phyloP scores from a whole-genome alignment of 2,329 filamentous ascomycete genomes.

The Pseudocercospora macadamiae region DNA sequence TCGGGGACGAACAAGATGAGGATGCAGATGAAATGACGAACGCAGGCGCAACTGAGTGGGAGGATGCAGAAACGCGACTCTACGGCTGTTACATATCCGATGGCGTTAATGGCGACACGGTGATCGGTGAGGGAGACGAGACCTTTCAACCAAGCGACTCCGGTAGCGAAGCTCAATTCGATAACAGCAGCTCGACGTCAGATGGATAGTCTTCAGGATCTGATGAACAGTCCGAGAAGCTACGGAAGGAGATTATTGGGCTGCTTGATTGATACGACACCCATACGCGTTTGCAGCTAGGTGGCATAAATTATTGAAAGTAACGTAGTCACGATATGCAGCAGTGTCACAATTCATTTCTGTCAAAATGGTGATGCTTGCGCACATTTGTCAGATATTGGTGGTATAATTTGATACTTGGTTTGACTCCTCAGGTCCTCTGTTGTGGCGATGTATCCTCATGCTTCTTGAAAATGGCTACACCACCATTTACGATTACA shows the following conservation, averaged over 20 bases:
- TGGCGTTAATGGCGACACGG: not conserved
- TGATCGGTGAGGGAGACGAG: not conserved
- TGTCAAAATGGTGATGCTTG: no score
- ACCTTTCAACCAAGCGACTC: not conserved
- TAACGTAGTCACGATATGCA: no score
- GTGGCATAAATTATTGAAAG: no score
- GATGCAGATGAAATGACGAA: not conserved
- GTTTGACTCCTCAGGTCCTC: no score
- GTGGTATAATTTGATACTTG: no score
- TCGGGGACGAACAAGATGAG: not conserved
- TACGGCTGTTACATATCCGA: conserved; percentile 3
- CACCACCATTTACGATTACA: conserved; percentile 30
- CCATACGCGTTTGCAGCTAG: no score
- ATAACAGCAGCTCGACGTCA: not conserved
- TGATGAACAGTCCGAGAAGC: no score
- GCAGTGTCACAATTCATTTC: no score
- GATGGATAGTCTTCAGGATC: no score
- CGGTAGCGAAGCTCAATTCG: not conserved
- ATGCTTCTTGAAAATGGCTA: conserved; percentile 17
- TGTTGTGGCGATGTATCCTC: not conserved
- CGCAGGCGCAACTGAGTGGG: not conserved
- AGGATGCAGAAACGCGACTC: not conserved
- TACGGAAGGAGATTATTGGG: no score
- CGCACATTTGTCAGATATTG: no score
- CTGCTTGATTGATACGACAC: no score